Evolutionary conservation across 768 basidiomycete species (phyloP).

Genomic region (Paxillus ammoniavirescens): DNA sequence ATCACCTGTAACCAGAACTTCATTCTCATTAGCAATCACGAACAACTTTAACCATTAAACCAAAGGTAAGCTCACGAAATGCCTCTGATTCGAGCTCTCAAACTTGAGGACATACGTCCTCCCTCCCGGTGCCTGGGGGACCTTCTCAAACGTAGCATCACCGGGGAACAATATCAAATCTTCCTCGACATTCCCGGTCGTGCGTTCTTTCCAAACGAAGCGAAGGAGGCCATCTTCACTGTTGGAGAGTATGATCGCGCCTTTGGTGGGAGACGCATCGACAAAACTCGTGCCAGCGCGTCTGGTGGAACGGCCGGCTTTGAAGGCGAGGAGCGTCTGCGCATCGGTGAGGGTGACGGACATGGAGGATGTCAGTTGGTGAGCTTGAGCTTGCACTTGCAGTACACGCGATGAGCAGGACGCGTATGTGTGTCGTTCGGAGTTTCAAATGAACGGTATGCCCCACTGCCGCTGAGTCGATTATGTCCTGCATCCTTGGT

Average conservation of each 20-base stretch:
- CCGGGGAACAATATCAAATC: slow-evolving; percentile 87
- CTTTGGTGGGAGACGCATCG: slow-evolving; percentile 67
- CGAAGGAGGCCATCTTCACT: slow-evolving; percentile 77
- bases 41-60: background rate
- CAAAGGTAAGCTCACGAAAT: slow-evolving; percentile 67
- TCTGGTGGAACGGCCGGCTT: slow-evolving; percentile 75
- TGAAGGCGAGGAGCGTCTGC: slow-evolving; percentile 45
- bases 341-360: slow-evolving; percentile 27
- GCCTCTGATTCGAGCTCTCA: slow-evolving; percentile 82
- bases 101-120: slow-evolving; percentile 89
- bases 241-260: slow-evolving; percentile 65
- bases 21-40: slow-evolving; percentile 2
- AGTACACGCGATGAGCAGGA: background rate
- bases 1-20: slow-evolving; percentile 89
- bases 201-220: slow-evolving; percentile 78
- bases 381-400: background rate
- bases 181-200: slow-evolving; percentile 60
- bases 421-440: slow-evolving; percentile 19
- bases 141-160: slow-evolving; percentile 80
- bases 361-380: slow-evolving; percentile 7
- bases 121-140: slow-evolving; percentile 61
- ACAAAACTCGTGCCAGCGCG: slow-evolving; percentile 66
- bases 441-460: slow-evolving; percentile 14
- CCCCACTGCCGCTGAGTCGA: background rate
- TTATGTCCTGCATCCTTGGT: too few species aligned